A percentile compares a stretch with the other conserved stretches of the same genome.
phyloP scores from a whole-genome alignment of 1,284 basidiomycete species.

The Ganoderma lucidum region DNA sequence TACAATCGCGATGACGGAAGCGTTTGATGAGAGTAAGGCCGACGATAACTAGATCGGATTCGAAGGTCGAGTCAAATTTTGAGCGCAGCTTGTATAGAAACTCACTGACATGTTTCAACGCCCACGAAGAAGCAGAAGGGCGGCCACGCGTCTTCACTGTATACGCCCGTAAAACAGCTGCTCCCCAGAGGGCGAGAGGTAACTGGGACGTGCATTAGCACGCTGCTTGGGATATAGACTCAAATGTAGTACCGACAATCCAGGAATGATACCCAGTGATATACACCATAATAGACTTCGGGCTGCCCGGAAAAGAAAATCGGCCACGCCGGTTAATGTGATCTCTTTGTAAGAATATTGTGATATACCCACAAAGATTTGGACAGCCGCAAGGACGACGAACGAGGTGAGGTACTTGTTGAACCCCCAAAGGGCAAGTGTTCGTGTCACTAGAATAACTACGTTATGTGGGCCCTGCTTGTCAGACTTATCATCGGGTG shows the following conservation, averaged over 20 bases:
- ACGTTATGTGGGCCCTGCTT: too few relatives aligned
- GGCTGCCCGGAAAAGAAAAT: background rate
- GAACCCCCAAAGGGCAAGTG: constrained; percentile 4
- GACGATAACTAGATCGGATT: background rate
- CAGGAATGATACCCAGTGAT: background rate
- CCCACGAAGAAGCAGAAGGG: background rate
- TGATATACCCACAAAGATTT: background rate
- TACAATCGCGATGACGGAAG: background rate
- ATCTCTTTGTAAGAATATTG: too few relatives aligned
- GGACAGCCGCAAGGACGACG: background rate
- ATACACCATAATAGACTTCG: background rate
- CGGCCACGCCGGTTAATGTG: background rate
- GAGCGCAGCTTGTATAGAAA: too few relatives aligned
- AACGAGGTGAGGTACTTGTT: background rate
- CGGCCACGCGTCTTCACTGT: background rate
- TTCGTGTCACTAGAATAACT: constrained; percentile 1
- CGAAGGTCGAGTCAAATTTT: background rate
- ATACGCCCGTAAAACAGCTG: background rate
- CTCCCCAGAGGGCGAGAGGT: background rate
- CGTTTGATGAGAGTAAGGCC: background rate
- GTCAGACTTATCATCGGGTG: background rate
- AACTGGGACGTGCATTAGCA: background rate
- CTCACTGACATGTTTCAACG: background rate
- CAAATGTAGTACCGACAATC: background rate
- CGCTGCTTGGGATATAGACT: background rate